Conservation (phyloP, 2,329 filamentous ascomycete genomes). For the Neodidymelliopsis sp. region DNA sequence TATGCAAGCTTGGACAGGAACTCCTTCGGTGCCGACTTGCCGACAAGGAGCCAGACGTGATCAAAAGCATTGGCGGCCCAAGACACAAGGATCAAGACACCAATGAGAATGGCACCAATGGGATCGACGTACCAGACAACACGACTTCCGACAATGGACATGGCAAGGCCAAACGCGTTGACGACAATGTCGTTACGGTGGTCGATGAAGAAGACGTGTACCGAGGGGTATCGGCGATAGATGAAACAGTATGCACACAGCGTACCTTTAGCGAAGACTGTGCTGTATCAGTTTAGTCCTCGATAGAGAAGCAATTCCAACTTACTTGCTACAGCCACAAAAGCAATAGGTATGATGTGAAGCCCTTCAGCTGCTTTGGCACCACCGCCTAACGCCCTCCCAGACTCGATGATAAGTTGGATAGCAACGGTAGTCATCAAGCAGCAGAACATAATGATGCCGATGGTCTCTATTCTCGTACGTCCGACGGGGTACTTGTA, state of each 20-base stretch:
- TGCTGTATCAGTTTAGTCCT: constrained; percentile 8
- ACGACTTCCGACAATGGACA: constrained; percentile 62
- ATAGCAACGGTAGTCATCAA: constrained; percentile 72
- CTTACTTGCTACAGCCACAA: constrained; percentile 63
- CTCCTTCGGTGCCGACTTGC: constrained; percentile 66
- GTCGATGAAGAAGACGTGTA: constrained; percentile 65
- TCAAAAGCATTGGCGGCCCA: constrained; percentile 69
- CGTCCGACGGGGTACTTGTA: constrained; percentile 70
- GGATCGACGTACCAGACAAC: constrained; percentile 68
- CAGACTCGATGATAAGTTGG: constrained; percentile 67
- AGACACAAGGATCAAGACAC: constrained; percentile 66
- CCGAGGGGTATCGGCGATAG: constrained; percentile 62
- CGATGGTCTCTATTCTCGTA: constrained; percentile 69
- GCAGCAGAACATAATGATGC: constrained; percentile 71
- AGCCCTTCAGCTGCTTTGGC: constrained; percentile 54
- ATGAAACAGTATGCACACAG: constrained; percentile 64
- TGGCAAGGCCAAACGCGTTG: constrained; percentile 63
- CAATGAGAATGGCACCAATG: constrained; percentile 67
- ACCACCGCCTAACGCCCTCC: constrained; percentile 59
- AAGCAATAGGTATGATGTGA: constrained; percentile 63
- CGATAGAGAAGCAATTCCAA: constrained; percentile 5
- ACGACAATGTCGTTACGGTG: constrained; percentile 65
- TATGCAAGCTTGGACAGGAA: constrained; percentile 66
- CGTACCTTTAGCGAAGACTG: constrained; percentile 60
- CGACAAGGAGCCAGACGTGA: constrained; percentile 68